Evolutionary conservation across 1,139 yeast species (phyloP).

Genomic region (Kurtzmaniella natalensis): DNA sequence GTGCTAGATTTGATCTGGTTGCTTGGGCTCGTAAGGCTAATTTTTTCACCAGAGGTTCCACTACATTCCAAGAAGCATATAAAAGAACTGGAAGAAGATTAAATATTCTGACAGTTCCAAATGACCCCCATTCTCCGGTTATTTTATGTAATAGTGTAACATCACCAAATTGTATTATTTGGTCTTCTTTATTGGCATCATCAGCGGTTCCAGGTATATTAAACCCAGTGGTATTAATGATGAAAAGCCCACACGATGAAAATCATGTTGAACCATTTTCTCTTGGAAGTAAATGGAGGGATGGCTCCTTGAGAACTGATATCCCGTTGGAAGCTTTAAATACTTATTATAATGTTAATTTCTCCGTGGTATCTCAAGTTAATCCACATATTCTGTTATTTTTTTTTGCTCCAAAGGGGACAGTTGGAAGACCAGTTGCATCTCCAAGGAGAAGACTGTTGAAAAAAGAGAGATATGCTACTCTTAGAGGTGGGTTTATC

Average conservation of each 20-base stretch:
- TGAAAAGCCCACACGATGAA: slow-evolving; percentile 47
- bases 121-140: slow-evolving; percentile 79
- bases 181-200: slow-evolving; percentile 75
- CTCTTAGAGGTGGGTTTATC: slow-evolving; percentile 71
- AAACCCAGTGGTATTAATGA: slow-evolving; percentile 77
- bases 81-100: slow-evolving; percentile 65
- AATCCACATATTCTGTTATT: slow-evolving; percentile 78
- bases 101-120: slow-evolving; percentile 75
- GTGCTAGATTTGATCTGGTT: slow-evolving; percentile 73
- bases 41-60: slow-evolving; percentile 71
- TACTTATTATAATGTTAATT: slow-evolving; percentile 75
- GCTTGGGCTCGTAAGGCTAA: slow-evolving; percentile 68
- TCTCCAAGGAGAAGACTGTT: slow-evolving; percentile 43
- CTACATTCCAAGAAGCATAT: slow-evolving; percentile 68
- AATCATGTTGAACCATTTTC: slow-evolving; percentile 56
- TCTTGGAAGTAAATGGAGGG: slow-evolving; percentile 72
- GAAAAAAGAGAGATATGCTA: slow-evolving; percentile 30
- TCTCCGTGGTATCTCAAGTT: slow-evolving; percentile 74
- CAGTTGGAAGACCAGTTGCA: slow-evolving; percentile 76
- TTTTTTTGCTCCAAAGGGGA: slow-evolving; percentile 75
- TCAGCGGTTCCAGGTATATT: slow-evolving; percentile 85
- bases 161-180: slow-evolving; percentile 76
- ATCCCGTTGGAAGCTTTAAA: slow-evolving; percentile 66
- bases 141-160: slow-evolving; percentile 74
- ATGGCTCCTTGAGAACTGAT: slow-evolving; percentile 70